Conservation (phyloP, 164 flowering plant genomes). For the Cinnamomum micranthum region DNA sequence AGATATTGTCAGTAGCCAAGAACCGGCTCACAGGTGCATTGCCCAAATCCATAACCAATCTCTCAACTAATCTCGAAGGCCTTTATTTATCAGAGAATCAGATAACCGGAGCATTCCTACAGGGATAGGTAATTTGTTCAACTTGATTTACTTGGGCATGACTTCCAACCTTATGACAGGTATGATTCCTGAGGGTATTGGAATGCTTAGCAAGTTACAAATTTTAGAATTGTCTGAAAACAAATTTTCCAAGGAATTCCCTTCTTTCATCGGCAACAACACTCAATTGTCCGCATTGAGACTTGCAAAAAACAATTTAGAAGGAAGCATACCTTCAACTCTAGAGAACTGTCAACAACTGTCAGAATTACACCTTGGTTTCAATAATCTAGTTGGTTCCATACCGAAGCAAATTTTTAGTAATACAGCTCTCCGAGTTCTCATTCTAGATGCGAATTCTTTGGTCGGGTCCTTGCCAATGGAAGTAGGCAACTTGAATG, state of each 20-base stretch:
- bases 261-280: slow-evolving; percentile 26
- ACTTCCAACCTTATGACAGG: slow-evolving; percentile 19
- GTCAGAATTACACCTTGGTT: slow-evolving; percentile 5
- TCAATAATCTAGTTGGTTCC: slow-evolving; percentile 27
- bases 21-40: slow-evolving; percentile 40
- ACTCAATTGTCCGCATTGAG: slow-evolving; percentile 11
- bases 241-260: slow-evolving; percentile 23
- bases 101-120: slow-evolving; percentile 36
- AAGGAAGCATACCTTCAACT: slow-evolving; percentile 29
- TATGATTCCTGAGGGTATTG: slow-evolving; percentile 20
- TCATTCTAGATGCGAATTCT: not conserved
- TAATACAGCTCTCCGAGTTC: slow-evolving; percentile 7
- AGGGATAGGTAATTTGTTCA: slow-evolving; percentile 25
- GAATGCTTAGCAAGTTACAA: slow-evolving; percentile 23
- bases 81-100: slow-evolving; percentile 25
- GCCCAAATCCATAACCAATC: slow-evolving; percentile 43
- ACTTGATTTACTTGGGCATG: slow-evolving; percentile 23
- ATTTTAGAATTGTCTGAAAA: slow-evolving; percentile 4
- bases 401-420: slow-evolving; percentile 22
- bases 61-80: slow-evolving; percentile 26
- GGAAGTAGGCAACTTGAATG: not conserved
- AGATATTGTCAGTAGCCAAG: slow-evolving; percentile 26
- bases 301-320: slow-evolving; percentile 17
- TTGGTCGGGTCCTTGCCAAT: not conserved
- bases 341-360: not conserved